Conservation (phyloP, 2,329 filamentous ascomycete species). For the Emergomyces pasteurianus region DNA sequence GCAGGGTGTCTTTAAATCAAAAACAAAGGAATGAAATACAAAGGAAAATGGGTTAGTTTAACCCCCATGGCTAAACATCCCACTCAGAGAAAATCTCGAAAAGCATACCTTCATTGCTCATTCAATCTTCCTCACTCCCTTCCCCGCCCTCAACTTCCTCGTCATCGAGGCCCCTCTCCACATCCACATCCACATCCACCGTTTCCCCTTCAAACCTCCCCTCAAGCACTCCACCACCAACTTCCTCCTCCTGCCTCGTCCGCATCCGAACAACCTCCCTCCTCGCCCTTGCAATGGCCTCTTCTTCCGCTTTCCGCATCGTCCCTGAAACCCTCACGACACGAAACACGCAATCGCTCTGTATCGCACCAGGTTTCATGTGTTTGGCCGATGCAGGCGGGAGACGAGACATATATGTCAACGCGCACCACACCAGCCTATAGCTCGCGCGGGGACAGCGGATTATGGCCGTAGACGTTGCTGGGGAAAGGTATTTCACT, state of each 20-base stretch:
- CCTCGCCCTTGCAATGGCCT: conserved; percentile 69
- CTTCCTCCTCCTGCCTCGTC: conserved; percentile 36
- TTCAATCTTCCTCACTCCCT: conserved; percentile 34
- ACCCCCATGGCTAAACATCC: neutral
- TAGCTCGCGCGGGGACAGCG: conserved; percentile 72
- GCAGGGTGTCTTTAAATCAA: neutral
- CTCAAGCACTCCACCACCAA: conserved; percentile 27
- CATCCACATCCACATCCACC: conserved; percentile 27
- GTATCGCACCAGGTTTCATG: conserved; percentile 6
- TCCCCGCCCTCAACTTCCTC: conserved; percentile 38
- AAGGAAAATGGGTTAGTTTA: neutral
- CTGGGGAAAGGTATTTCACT: conserved; percentile 87
- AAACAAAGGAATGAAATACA: neutral
- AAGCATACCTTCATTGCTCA: neutral
- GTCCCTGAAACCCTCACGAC: conserved; percentile 86
- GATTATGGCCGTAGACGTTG: conserved; percentile 91
- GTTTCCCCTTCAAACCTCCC: conserved; percentile 17
- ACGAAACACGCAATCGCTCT: conserved; percentile 58
- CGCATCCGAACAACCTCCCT: conserved; percentile 57
- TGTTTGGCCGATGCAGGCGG: conserved; percentile 39
- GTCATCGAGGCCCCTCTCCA: conserved; percentile 35
- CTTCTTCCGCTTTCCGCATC: conserved; percentile 82
- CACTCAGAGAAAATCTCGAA: conserved; percentile 1
- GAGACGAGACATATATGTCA: conserved; percentile 66
- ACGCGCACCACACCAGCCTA: conserved; percentile 76